Percentiles rank a stretch among this genome's conserved stretches.
These are phyloP conservation scores for Aspergillus udagawae DNA, from an alignment of 2,329 filamentous ascomycete genomes.

Conservation along the genomic window DNA sequence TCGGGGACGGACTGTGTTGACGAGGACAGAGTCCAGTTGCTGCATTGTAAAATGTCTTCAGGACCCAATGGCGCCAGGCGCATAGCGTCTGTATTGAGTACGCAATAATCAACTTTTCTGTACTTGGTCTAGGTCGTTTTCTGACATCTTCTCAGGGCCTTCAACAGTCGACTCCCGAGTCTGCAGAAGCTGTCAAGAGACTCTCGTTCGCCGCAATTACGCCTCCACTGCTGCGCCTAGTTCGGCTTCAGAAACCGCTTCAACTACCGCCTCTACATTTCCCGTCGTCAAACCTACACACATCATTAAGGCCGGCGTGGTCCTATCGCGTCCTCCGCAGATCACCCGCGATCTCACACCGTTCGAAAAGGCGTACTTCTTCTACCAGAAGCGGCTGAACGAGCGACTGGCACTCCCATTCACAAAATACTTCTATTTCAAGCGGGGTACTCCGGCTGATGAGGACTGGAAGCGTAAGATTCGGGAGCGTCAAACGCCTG, in stretches of 20 bases:
- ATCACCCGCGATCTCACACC: slow-evolving; percentile 78
- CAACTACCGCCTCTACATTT: slow-evolving; percentile 22
- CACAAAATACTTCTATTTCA: slow-evolving; percentile 90
- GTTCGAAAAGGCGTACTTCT: slow-evolving; percentile 90
- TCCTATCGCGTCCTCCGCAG: slow-evolving; percentile 83
- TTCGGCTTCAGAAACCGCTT: slow-evolving; percentile 30
- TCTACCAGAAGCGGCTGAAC: slow-evolving; percentile 96
- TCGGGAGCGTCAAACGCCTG: slow-evolving; percentile 68
- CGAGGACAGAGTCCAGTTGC: slow-evolving; percentile 14
- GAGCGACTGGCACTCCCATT: slow-evolving; percentile 87
- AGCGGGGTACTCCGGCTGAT: slow-evolving; percentile 77
- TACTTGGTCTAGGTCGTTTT: slow-evolving; percentile 1
- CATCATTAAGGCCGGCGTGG: slow-evolving; percentile 61
- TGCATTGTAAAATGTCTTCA: slow-evolving; percentile 32
- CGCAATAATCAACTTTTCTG: slow-evolving; percentile 12
- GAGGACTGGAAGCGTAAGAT: slow-evolving; percentile 89
- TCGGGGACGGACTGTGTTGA: slow-evolving; percentile 12
- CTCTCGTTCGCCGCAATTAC: slow-evolving; percentile 37
- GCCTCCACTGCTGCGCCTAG: slow-evolving; percentile 39
- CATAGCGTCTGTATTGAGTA: slow-evolving; percentile 38
- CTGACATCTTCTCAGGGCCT: slow-evolving; percentile 25
- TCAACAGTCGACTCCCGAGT: slow-evolving; percentile 38
- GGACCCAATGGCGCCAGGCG: slow-evolving; percentile 40
- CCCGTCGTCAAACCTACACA: slow-evolving; percentile 36
- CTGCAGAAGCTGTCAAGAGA: slow-evolving; percentile 43